Conservation (phyloP, 2,329 filamentous ascomycete species). For the Fusarium caatingaense region DNA sequence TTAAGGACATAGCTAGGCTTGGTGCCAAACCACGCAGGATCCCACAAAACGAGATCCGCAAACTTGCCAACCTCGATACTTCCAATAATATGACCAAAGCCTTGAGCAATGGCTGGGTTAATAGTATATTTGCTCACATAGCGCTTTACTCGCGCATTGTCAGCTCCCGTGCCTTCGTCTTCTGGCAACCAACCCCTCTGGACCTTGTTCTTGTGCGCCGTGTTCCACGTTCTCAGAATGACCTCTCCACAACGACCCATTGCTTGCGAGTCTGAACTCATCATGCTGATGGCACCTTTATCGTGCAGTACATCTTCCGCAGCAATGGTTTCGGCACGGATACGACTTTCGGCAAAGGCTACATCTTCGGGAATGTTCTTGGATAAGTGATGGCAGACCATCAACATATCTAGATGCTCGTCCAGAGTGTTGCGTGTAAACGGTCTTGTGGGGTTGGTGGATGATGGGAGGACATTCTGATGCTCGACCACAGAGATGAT, state of each 20-base stretch:
- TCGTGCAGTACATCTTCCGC: slow-evolving; percentile 97
- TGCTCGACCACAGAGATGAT: slow-evolving; percentile 95
- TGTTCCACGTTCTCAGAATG: slow-evolving; percentile 93
- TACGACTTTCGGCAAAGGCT: slow-evolving; percentile 92
- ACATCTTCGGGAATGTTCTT: slow-evolving; percentile 96
- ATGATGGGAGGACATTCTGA: slow-evolving; percentile 86
- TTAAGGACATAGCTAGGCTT: slow-evolving; percentile 88
- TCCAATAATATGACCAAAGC: slow-evolving; percentile 87
- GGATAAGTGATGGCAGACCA: slow-evolving; percentile 96
- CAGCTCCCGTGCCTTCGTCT: slow-evolving; percentile 81
- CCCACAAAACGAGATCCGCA: slow-evolving; percentile 90
- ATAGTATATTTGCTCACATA: slow-evolving; percentile 97
- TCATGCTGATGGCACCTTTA: slow-evolving; percentile 95
- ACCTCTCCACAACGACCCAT: slow-evolving; percentile 98
- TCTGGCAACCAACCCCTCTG: slow-evolving; percentile 82
- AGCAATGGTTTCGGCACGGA: slow-evolving; percentile 94
- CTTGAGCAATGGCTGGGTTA: slow-evolving; percentile 91
- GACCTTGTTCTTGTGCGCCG: slow-evolving; percentile 94
- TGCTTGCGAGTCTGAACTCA: slow-evolving; percentile 93
- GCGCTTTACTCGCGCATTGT: slow-evolving; percentile 92
- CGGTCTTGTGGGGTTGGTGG: slow-evolving; percentile 91
- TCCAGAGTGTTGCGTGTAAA: slow-evolving; percentile 93
- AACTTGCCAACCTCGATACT: slow-evolving; percentile 90
- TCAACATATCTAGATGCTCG: slow-evolving; percentile 97
- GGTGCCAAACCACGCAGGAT: slow-evolving; percentile 84